Evolutionary conservation across 805 yeast species (phyloP).

Genomic region (Cephaloascus albidus): DNA sequence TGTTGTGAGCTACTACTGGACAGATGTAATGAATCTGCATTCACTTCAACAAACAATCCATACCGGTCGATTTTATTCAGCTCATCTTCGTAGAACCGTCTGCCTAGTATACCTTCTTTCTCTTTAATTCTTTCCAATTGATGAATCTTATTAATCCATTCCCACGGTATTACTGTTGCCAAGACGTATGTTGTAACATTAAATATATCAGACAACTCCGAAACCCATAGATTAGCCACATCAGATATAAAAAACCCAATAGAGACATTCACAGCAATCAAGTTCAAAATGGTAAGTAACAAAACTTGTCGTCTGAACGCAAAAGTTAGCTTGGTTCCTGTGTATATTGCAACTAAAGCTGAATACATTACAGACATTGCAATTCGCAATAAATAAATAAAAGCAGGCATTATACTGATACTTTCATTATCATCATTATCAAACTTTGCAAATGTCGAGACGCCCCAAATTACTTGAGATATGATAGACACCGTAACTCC

Average conservation of each 20-base stretch:
- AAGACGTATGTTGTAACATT: slow-evolving; percentile 64
- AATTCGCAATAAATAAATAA: slow-evolving; percentile 64
- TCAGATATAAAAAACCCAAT: slow-evolving; percentile 71
- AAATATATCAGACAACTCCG: slow-evolving; percentile 63
- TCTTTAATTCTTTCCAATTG: slow-evolving; percentile 50
- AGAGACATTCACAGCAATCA: slow-evolving; percentile 47
- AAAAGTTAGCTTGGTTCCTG: slow-evolving; percentile 40
- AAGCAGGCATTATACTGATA: slow-evolving; percentile 58
- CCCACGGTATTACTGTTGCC: slow-evolving; percentile 74
- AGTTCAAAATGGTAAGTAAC: slow-evolving; percentile 46
- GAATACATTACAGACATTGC: slow-evolving; percentile 64
- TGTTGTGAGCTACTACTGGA: slow-evolving; percentile 1
- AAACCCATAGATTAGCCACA: slow-evolving; percentile 67
- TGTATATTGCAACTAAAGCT: slow-evolving; percentile 48
- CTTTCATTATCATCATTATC: slow-evolving; percentile 28
- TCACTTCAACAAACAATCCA: slow-evolving; percentile 25
- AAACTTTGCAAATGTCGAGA: slow-evolving; percentile 38
- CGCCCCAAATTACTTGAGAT: slow-evolving; percentile 64
- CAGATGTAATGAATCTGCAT: slow-evolving; percentile 1
- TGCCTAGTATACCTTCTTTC: slow-evolving; percentile 64
- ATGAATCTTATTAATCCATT: slow-evolving; percentile 67
- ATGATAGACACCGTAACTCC: slow-evolving; percentile 46
- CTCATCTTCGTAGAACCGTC: slow-evolving; percentile 68
- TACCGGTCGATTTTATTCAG: slow-evolving; percentile 27
- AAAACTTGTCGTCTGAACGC: slow-evolving; percentile 41